Conservation (phyloP, 495 filamentous ascomycete species). For the Aspergillus panamensis region DNA sequence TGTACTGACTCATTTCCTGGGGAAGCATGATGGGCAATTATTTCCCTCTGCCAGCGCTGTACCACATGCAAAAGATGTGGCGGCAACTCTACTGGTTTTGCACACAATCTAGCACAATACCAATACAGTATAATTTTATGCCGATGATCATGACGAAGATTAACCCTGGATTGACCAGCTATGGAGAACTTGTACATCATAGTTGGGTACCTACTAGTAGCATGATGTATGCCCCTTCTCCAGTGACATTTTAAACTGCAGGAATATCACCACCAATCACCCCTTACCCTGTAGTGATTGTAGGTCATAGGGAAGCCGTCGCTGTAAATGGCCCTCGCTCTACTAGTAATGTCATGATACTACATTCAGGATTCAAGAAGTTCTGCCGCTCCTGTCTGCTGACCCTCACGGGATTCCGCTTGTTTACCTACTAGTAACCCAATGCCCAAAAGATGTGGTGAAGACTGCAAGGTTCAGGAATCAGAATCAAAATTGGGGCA, state of each 20-base stretch:
- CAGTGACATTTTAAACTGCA: too few species aligned
- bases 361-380: too few species aligned
- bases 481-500: not conserved
- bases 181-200: not conserved
- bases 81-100: not conserved
- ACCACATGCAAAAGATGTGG: not conserved
- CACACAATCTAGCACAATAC: not conserved
- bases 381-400: not conserved
- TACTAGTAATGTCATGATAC: too few species aligned
- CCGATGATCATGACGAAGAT: not conserved
- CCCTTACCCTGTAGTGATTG: too few species aligned
- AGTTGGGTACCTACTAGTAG: too few species aligned
- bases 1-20: not conserved
- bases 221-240: too few species aligned
- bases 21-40: not conserved
- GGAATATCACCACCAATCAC: too few species aligned
- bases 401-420: not conserved
- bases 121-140: constrained; percentile 5
- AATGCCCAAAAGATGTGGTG: not conserved
- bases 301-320: too few species aligned
- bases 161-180: not conserved
- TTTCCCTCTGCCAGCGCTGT: not conserved
- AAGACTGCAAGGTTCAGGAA: not conserved
- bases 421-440: not conserved
- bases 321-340: too few species aligned